Evolutionary conservation across 768 basidiomycete genomes (phyloP).

Genomic region (Hypholoma fasciculare): DNA sequence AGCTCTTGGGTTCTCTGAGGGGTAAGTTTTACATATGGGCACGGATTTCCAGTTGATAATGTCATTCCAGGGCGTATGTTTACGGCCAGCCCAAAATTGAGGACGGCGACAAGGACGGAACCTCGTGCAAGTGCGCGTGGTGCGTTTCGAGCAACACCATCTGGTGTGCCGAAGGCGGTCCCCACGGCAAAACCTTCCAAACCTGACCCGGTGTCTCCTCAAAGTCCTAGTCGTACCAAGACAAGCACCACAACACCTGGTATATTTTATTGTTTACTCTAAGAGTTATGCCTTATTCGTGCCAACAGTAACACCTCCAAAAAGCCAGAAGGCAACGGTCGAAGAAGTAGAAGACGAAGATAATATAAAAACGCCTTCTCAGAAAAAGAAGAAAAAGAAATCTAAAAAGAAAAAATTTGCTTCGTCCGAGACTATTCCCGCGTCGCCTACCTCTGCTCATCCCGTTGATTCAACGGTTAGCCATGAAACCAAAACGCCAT

Average conservation of each 20-base stretch:
- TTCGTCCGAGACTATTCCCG: conserved; percentile 19
- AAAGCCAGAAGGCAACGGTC: conserved; percentile 50
- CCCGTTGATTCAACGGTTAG: conserved; percentile 10
- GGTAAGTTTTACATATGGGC: conserved; percentile 37
- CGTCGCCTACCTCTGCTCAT: conserved; percentile 19
- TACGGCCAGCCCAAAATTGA: conserved; percentile 42
- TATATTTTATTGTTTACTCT: not conserved
- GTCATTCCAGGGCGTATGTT: conserved; percentile 61
- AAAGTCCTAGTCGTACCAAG: not conserved
- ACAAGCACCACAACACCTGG: not conserved
- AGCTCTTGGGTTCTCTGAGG: conserved; percentile 71
- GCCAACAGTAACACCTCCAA: conserved; percentile 15
- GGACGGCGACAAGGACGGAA: conserved; percentile 26
- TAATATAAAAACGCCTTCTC: conserved; percentile 30
- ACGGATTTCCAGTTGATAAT: not conserved
- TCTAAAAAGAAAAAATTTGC: conserved; percentile 64
- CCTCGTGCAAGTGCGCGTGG: conserved; percentile 21
- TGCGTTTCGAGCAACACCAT: conserved; percentile 27
- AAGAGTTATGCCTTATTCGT: not conserved
- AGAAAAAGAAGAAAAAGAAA: conserved; percentile 74
- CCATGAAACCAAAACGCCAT: conserved; percentile 16
- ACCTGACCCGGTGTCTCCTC: conserved; percentile 17
- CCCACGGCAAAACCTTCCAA: conserved; percentile 24
- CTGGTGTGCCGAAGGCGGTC: conserved; percentile 25
- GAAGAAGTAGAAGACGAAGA: conserved; percentile 80